Conservation (phyloP, 495 filamentous ascomycete species). For the Aspergillus taichungensis region DNA sequence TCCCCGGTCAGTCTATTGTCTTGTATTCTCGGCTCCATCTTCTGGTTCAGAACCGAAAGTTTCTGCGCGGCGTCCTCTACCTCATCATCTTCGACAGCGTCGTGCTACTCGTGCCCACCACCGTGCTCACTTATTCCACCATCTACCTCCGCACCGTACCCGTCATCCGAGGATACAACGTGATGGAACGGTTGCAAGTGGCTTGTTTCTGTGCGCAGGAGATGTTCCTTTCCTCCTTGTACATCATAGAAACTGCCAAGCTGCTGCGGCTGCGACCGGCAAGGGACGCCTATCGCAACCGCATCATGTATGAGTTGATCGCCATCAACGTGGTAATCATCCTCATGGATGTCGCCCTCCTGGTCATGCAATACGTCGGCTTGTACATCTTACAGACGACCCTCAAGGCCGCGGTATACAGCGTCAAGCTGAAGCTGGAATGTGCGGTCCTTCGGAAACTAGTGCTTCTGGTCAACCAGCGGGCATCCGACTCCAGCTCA, state of each 20-base stretch:
- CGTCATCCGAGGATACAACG: constrained; percentile 37
- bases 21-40: constrained; percentile 59
- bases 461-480: constrained; percentile 26
- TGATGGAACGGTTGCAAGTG: constrained; percentile 52
- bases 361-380: constrained; percentile 46
- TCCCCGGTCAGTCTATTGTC: constrained; percentile 57
- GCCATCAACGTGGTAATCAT: constrained; percentile 49
- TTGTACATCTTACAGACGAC: constrained; percentile 46
- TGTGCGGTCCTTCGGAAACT: constrained; percentile 46
- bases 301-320: constrained; percentile 44
- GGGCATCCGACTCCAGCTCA: constrained; percentile 24
- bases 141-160: constrained; percentile 16
- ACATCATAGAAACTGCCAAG: constrained; percentile 44
- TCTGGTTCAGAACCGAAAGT: constrained; percentile 37
- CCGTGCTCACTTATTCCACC: constrained; percentile 44
- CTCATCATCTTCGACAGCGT: constrained; percentile 50
- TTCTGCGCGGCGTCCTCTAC: constrained; percentile 41
- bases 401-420: constrained; percentile 49
- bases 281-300: constrained; percentile 29
- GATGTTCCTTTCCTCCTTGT: constrained; percentile 46
- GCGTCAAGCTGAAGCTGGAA: constrained; percentile 56
- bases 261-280: constrained; percentile 34
- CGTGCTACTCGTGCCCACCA: constrained; percentile 41
- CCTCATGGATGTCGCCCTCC: constrained; percentile 43
- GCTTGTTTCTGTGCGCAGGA: constrained; percentile 54